Evolutionary conservation across 768 basidiomycete species (phyloP).

Genomic region (Boletus rex-veris): DNA sequence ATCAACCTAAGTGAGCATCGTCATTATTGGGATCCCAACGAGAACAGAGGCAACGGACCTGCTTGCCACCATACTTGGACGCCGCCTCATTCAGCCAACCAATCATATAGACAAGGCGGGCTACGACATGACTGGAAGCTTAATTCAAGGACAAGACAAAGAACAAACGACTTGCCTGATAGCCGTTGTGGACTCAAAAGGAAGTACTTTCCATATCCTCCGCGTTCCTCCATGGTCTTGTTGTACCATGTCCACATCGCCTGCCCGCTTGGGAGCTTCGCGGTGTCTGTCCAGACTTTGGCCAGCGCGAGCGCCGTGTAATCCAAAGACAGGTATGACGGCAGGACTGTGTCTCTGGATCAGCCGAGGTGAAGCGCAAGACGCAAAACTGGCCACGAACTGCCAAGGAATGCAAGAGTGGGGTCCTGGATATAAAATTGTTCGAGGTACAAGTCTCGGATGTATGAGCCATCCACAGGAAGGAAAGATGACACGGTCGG

Average conservation of each 20-base stretch:
- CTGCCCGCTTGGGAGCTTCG: slow-evolving; percentile 5
- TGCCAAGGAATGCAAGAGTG: slow-evolving; percentile 10
- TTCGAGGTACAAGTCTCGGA: slow-evolving; percentile 16
- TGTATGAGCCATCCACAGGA: not conserved
- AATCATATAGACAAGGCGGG: not conserved
- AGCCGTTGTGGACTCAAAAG: not conserved
- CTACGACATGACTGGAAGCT: not conserved
- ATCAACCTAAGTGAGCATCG: not conserved
- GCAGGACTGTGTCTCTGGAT: not conserved
- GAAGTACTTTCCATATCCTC: slow-evolving; percentile 11
- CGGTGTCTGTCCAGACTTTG: slow-evolving; percentile 15
- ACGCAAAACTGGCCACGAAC: not conserved
- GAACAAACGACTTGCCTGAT: not conserved
- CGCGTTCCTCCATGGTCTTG: slow-evolving; percentile 3
- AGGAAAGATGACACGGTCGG: slow-evolving; percentile 6
- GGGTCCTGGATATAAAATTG: slow-evolving; percentile 12
- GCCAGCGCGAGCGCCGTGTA: slow-evolving; percentile 9
- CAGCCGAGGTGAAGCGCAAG: not conserved
- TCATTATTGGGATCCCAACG: not conserved
- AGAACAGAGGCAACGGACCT: slow-evolving; percentile 3
- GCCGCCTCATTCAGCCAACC: slow-evolving; percentile 15
- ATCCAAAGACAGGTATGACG: not conserved
- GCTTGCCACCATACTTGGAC: slow-evolving; percentile 15
- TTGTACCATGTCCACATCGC: slow-evolving; percentile 2
- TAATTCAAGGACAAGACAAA: not conserved